Evolutionary conservation across 2,329 filamentous ascomycete species (phyloP).

Genomic region (Thyridium curvatum): DNA sequence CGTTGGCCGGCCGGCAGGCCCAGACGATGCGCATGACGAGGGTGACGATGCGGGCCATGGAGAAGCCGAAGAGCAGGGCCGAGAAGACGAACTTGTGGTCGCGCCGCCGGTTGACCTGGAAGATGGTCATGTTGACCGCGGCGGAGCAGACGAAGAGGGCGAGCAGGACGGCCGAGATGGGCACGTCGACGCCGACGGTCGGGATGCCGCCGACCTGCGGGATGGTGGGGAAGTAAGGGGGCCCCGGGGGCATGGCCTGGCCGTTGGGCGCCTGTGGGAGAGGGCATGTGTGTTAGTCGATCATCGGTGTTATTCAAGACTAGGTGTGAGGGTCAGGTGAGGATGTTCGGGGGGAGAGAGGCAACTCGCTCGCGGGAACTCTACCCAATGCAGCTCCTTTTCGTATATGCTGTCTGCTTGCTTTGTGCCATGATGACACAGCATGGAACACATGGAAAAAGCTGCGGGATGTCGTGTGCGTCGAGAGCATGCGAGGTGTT

Average conservation of each 20-base stretch:
- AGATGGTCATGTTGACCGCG: conserved; percentile 50
- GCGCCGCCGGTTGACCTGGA: conserved; percentile 41
- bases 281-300: too few species aligned
- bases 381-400: too few species aligned
- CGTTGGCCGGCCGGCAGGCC: conserved; percentile 33
- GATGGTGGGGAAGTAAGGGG: conserved; percentile 32
- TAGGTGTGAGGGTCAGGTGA: too few species aligned
- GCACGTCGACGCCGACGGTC: conserved; percentile 51
- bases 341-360: too few species aligned
- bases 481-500: too few species aligned
- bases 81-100: conserved; percentile 56
- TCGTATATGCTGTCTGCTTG: too few species aligned
- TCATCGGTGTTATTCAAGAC: too few species aligned
- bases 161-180: conserved; percentile 58
- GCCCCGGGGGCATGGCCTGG: conserved; percentile 10
- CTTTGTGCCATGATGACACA: too few species aligned
- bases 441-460: too few species aligned
- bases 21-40: conserved; percentile 47
- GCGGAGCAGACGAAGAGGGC: conserved; percentile 49
- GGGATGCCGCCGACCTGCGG: conserved; percentile 55
- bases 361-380: too few species aligned
- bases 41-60: conserved; percentile 45
- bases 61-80: conserved; percentile 51
- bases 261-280: too few species aligned
- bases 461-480: too few species aligned